Conservation (phyloP, 805 yeast genomes). For the Candida silvatica region DNA sequence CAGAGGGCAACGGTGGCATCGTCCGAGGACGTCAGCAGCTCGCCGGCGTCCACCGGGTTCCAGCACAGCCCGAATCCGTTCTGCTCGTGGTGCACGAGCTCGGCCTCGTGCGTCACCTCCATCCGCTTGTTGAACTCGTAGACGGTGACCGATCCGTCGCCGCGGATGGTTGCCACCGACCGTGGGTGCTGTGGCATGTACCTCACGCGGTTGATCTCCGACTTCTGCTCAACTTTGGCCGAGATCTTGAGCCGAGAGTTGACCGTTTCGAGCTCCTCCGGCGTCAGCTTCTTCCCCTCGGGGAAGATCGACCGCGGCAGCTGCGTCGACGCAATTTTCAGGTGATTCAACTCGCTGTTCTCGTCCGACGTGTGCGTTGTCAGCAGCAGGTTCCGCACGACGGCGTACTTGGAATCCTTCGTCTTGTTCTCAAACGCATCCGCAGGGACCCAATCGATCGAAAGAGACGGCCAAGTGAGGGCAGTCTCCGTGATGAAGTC, state of each 20-base stretch:
- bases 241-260: constrained; percentile 51
- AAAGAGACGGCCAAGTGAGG: constrained; percentile 73
- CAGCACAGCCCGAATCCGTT: constrained; percentile 76
- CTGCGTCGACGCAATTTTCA: constrained; percentile 57
- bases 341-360: constrained; percentile 41
- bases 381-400: constrained; percentile 40
- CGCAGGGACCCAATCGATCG: constrained; percentile 69
- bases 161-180: constrained; percentile 58
- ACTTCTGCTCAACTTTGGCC: constrained; percentile 49
- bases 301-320: constrained; percentile 37
- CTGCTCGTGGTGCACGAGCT: constrained; percentile 43
- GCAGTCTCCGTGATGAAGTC: constrained; percentile 78
- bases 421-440: constrained; percentile 16
- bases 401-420: constrained; percentile 22
- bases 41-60: constrained; percentile 40
- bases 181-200: constrained; percentile 54
- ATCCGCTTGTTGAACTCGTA: constrained; percentile 30
- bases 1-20: constrained; percentile 57
- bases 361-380: constrained; percentile 74
- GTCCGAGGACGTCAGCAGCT: constrained; percentile 54
- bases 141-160: constrained; percentile 51
- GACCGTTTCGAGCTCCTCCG: constrained; percentile 24
- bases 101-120: constrained; percentile 15
- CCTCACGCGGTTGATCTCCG: constrained; percentile 70
- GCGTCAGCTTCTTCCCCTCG: constrained; percentile 14